Evolutionary conservation across 352 stramenopile species (phyloP), one percentile per base, ranked within the genome.

Genomic region (Phytopythium delawarense): DNA sequence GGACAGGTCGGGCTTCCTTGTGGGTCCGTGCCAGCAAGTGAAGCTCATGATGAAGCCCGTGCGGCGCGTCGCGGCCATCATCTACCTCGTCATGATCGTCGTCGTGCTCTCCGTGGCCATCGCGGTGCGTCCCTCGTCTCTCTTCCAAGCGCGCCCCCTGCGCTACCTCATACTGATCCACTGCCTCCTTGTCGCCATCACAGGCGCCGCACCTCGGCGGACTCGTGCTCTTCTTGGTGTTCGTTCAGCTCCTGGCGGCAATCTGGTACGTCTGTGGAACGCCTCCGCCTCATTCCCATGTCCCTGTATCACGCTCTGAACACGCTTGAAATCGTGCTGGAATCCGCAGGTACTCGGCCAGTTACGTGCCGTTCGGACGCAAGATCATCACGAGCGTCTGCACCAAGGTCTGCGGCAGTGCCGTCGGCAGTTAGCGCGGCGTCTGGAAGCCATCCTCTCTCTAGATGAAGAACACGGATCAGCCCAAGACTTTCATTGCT

Each of bases 11-110:
- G 87, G 84, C 0, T 95, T 95, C 55, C 76, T 95, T 0, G 87
- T 92, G 4, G 87, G 87, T 6, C 87, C 84, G 0, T 81, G 67
- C 70, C 82, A 93, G 75, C 87, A 95, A 55, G 61, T 88, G 59
- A 93, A 93, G 68, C 81, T 92, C 61, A 95, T 95, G 87, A 88
- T 92, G 66, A 92, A 93, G 63, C 87, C 87, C 25, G 73, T 92
- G 56, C 82, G 87, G 0, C 78, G 87, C 25, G 68, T 92, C 48
- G 87, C 84, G 0, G 80, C 87, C 15, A 46, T 84, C 39, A 78
- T 92, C 68, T 95, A 93, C 69, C 56, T 95, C 15, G 39, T 63
- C 21, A 92, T 93, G 84, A 92, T 95, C 66, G 44, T 86, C 35
- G 62, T 91, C 15, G 84, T 93, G 28, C 67, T 95, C 2, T 78